Base-by-base conservation (phyloP, 495 filamentous ascomycete species). In the Trichocladium antarcticum region DNA sequence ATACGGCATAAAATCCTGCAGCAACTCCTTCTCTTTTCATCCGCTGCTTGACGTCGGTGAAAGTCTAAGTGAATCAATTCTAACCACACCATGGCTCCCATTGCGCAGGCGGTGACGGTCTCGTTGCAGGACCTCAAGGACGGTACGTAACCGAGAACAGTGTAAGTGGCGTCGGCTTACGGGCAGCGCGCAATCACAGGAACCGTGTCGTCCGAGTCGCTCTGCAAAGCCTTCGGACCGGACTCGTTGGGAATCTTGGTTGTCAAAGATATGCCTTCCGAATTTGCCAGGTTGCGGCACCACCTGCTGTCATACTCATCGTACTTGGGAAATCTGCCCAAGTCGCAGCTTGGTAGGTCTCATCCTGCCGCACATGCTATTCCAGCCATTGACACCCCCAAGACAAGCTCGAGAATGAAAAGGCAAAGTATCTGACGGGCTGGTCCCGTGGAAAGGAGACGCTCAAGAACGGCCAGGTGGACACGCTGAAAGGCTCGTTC, bases 401-500 rank as follows among this genome's bases (percentile, higher is more conserved):
- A 81, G 79, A 72, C 10, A 72, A 74, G 54, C 74, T 86, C 17
- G 84, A 86, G 54, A 78, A 76, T 24, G 74, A 78, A 20, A 74
- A 73, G 42, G 70, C 78, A 24, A 81, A 80, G 52, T 82, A 80
- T 50, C 65, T 82, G 4, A 79, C 77, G n/a, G 78, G 78, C 35
- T 82, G 78, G 78, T 95, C 88, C 28, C 83, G 81, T 60, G 90
- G 89, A 45, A 95, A 93, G 67, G 90, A 95, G 67, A 92, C 85
- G n/a, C 79, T 97, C 41, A 85, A 86, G 54, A 81, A 84, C 59
- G 87, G 89, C 51, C 81, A 83, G 49, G 86, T 89, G 55, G 92
- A 99, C 58, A 95, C 84, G 5, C 75, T 85, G 10, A 99, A 99
- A 70, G 92, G 92, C 45, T 94, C 87, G 15, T 99, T 85, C 74